A percentile compares a stretch with the other conserved stretches of the same genome.
phyloP scores from a whole-genome alignment of 1,284 basidiomycete genomes.

The Hymenochaete sp. region DNA sequence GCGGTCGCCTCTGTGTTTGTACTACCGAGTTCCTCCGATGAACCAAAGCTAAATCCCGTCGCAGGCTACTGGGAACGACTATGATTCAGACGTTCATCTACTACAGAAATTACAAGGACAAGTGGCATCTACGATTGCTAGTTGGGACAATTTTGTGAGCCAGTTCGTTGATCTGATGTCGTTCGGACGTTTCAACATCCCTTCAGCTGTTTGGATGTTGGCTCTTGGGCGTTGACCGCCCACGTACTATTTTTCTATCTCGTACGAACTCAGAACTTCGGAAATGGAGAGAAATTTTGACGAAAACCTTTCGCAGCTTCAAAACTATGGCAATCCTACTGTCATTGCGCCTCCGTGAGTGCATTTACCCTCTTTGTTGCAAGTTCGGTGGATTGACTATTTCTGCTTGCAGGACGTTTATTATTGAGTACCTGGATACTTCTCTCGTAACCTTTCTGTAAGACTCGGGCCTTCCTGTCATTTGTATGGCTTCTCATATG shows the following conservation, averaged over 20 bases:
- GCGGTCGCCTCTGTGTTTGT: neutral
- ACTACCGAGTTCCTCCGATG: neutral
- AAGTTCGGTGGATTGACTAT: neutral
- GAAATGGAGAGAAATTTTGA: neutral
- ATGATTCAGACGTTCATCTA: slow-evolving; percentile 11
- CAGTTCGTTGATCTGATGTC: neutral
- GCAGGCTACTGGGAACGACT: slow-evolving; percentile 2
- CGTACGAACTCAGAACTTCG: neutral
- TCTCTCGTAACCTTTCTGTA: slow-evolving; percentile 7
- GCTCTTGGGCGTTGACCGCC: neutral
- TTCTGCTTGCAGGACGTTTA: slow-evolving; percentile 2
- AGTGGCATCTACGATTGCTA: neutral
- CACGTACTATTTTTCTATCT: slow-evolving; percentile 3
- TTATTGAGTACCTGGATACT: slow-evolving; percentile 2
- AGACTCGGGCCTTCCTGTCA: neutral
- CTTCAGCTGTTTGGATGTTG: slow-evolving; percentile 2
- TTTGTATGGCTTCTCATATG: neutral
- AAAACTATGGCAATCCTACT: slow-evolving; percentile 11
- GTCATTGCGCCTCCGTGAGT: no score
- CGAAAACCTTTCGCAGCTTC: neutral
- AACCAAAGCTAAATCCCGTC: neutral
- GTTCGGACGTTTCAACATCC: neutral
- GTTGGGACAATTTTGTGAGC: slow-evolving; percentile 1
- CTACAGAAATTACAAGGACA: slow-evolving; percentile 3
- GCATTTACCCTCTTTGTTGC: no score